A percentile compares a stretch with the other conserved stretches of the same genome.
Conservation (phyloP, 2,329 filamentous ascomycete genomes). For the Trichoderma atrobrunneum region DNA sequence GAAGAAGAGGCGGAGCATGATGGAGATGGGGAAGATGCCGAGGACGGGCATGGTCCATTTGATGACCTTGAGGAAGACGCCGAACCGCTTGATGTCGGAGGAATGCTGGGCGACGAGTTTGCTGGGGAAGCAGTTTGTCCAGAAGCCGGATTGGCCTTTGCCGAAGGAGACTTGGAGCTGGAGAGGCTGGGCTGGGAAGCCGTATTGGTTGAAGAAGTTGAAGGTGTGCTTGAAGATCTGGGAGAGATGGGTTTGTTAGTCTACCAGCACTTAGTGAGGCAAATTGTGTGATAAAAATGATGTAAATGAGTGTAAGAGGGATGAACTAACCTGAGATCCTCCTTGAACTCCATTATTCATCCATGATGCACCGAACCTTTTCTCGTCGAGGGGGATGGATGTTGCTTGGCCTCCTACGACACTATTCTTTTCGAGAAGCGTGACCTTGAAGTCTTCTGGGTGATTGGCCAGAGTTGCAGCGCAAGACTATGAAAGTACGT, state of each 20-base stretch:
- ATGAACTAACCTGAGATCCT: slow-evolving; percentile 39
- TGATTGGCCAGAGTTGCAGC: slow-evolving; percentile 65
- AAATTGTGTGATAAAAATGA: not conserved
- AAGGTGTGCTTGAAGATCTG: slow-evolving; percentile 67
- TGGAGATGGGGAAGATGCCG: slow-evolving; percentile 59
- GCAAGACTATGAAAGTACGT: slow-evolving; percentile 47
- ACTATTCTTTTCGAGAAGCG: slow-evolving; percentile 56
- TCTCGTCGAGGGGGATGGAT: slow-evolving; percentile 55
- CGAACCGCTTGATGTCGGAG: slow-evolving; percentile 56
- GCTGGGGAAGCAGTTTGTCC: slow-evolving; percentile 64
- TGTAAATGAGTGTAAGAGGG: not conserved
- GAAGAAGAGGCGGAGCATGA: slow-evolving; percentile 64
- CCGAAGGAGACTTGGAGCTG: slow-evolving; percentile 61
- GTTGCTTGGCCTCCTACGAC: slow-evolving; percentile 62
- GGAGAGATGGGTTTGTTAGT: not conserved
- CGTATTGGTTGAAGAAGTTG: slow-evolving; percentile 60
- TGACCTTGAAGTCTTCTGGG: slow-evolving; percentile 63
- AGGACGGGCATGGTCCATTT: slow-evolving; percentile 60
- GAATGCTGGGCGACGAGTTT: slow-evolving; percentile 54
- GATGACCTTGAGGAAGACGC: slow-evolving; percentile 54
- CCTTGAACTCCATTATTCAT: slow-evolving; percentile 64
- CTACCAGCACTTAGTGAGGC: not conserved
- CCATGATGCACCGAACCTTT: slow-evolving; percentile 57
- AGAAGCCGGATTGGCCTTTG: slow-evolving; percentile 58
- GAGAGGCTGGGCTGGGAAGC: slow-evolving; percentile 55